Base-by-base conservation (phyloP, 192 early-diverging fungal species). In the Pilobolus umbonatus region DNA sequence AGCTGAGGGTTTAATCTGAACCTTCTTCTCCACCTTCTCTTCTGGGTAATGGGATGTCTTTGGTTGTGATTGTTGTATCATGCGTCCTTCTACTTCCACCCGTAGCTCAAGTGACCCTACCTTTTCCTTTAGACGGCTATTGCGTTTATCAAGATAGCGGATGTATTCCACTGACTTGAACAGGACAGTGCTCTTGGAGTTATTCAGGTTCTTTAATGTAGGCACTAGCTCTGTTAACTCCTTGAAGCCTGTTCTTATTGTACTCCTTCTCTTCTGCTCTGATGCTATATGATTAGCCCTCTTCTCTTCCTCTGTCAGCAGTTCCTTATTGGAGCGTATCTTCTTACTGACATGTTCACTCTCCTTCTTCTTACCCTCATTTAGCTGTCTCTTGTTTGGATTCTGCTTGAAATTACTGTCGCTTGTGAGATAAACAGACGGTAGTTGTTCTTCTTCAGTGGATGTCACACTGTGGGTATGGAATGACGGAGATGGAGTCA, bases 211-310 rank as follows among this genome's bases (percentile, higher is more conserved):
- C 39, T 76, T 90, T 26, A 96, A 75, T 1, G 83, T 85, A 8
- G 94, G 92, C 36, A 96, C 87, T 39, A 93, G 80, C 34, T 90
- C 88, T 17, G 90, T 88, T 58, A 98, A 83, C 64, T 93, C 86
- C 64, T 92, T 88, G 75, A 95, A 95, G 31, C 95, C 95, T 30
- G 75, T 76, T n/a, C 91, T 85, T 39, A 90, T 88, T 4, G 84
- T 77, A 39, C 84, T 85, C 31, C 88, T 62, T 52, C 88, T 81
- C 67, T 88, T 88, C 60, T 90, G 86, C 62, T 90, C 88, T 0
- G 84, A 86, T 3, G 78, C 74, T 56, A 90, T 88, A 62, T 90
- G 88, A 65, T 90, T 90, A 10, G 81, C 76, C 28, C 84, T 62
- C 59, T 90, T 90, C 54, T 90, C 85, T 34, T 88, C 79, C 43